Conservation (phyloP, 306 rosid genomes). For the Cicer yamashitae region DNA sequence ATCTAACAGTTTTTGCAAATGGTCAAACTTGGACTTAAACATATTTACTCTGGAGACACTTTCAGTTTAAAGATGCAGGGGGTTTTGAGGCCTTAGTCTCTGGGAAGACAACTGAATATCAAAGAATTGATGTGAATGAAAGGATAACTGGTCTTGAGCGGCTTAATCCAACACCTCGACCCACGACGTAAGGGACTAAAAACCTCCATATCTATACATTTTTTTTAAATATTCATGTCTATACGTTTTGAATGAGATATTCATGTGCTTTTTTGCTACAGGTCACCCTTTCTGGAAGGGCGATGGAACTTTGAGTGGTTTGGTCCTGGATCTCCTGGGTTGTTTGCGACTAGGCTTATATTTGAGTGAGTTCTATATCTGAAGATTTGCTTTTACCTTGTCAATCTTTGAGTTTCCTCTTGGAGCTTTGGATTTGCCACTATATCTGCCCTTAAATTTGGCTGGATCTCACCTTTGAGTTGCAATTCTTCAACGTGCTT, state of each 20-base stretch:
- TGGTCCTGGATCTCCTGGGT: constrained; percentile 81
- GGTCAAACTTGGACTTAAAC: constrained; percentile 12
- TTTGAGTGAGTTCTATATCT: constrained; percentile 71
- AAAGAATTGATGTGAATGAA: constrained; percentile 89
- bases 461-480: constrained; percentile 31
- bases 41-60: constrained; percentile 46
- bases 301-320: constrained; percentile 96
- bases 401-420: constrained; percentile 7
- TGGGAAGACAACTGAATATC: constrained; percentile 81
- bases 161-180: constrained; percentile 95
- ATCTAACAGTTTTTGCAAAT: constrained; percentile 13
- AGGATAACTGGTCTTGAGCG: constrained; percentile 94
- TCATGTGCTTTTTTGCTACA: constrained; percentile 60
- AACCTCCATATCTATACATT: constrained; percentile 19
- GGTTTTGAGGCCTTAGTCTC: constrained; percentile 88
- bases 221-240: background rate
- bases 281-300: constrained; percentile 97
- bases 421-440: constrained; percentile 6
- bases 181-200: constrained; percentile 76
- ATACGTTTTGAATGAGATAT: constrained; percentile 46
- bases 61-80: constrained; percentile 95
- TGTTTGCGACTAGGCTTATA: constrained; percentile 70
- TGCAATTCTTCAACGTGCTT: constrained; percentile 28
- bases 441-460: constrained; percentile 28
- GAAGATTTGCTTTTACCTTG: constrained; percentile 19